Evolutionary conservation across 768 basidiomycete genomes (phyloP).

Genomic region (Chalciporus piperatus): DNA sequence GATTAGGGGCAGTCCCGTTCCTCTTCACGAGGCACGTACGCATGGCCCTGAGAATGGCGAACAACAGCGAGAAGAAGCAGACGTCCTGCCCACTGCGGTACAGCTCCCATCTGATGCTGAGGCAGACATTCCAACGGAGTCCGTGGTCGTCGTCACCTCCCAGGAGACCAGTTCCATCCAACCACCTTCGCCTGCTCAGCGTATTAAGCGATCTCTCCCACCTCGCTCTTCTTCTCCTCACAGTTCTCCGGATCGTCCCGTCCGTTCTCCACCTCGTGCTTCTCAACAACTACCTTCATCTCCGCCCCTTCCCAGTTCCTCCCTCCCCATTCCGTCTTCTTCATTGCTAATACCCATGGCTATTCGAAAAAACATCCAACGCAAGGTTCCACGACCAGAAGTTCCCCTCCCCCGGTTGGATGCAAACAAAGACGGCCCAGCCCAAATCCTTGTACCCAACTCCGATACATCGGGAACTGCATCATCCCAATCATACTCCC

Average conservation of each 20-base stretch:
- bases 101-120: conserved; percentile 12
- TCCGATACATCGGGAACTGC: conserved; percentile 48
- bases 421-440: conserved; percentile 32
- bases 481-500: conserved; percentile 33
- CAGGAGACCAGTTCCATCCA: conserved; percentile 15
- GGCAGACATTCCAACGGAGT: conserved; percentile 4
- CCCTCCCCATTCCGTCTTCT: conserved; percentile 6
- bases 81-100: neutral
- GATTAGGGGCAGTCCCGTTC: conserved; percentile 15
- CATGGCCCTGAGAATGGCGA: neutral
- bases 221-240: conserved; percentile 4
- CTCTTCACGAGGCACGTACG: neutral
- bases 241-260: conserved; percentile 7
- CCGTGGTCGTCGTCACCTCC: conserved; percentile 1
- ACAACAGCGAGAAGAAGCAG: conserved; percentile 3
- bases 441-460: conserved; percentile 51
- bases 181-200: conserved; percentile 31
- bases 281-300: conserved; percentile 12
- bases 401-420: conserved; percentile 32
- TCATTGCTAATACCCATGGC: conserved; percentile 3
- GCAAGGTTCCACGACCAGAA: conserved; percentile 48
- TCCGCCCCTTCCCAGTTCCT: conserved; percentile 13
- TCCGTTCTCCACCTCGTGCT: neutral
- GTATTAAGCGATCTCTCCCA: conserved; percentile 6
- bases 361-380: conserved; percentile 31